Evolutionary conservation across 164 flowering plant genomes (phyloP).

Genomic region (Cinnamomum micranthum): DNA sequence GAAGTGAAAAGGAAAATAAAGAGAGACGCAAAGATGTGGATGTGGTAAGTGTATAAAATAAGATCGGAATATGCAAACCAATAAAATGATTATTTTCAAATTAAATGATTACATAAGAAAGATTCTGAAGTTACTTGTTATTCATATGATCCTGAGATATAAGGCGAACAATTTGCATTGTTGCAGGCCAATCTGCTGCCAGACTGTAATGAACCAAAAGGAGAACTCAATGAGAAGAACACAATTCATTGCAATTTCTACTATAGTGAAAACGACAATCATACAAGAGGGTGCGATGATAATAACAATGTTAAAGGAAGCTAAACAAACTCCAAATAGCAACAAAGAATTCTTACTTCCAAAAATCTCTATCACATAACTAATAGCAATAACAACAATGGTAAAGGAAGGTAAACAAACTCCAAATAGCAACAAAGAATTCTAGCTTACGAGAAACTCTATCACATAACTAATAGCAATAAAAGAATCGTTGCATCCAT

Average conservation of each 20-base stretch:
- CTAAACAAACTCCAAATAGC: no score
- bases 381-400: no score
- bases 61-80: not conserved
- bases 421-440: no score
- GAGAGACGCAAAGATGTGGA: not conserved
- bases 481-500: no score
- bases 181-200: constrained; percentile 91
- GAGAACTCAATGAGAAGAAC: not conserved
- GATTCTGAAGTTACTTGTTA: constrained; percentile 24
- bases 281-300: no score
- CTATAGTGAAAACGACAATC: no score
- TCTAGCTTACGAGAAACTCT: no score
- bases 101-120: not conserved
- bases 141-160: constrained; percentile 43
- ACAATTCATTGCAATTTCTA: not conserved
- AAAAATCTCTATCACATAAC: no score
- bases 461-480: no score
- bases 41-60: not conserved
- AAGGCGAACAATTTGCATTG: constrained; percentile 94
- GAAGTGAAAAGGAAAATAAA: not conserved
- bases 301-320: no score
- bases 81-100: not conserved
- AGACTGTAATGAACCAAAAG: constrained; percentile 47
- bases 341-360: no score
- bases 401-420: no score